phyloP scores from a whole-genome alignment of 2,329 filamentous ascomycete species.

The Hymenoscyphus albidus region DNA sequence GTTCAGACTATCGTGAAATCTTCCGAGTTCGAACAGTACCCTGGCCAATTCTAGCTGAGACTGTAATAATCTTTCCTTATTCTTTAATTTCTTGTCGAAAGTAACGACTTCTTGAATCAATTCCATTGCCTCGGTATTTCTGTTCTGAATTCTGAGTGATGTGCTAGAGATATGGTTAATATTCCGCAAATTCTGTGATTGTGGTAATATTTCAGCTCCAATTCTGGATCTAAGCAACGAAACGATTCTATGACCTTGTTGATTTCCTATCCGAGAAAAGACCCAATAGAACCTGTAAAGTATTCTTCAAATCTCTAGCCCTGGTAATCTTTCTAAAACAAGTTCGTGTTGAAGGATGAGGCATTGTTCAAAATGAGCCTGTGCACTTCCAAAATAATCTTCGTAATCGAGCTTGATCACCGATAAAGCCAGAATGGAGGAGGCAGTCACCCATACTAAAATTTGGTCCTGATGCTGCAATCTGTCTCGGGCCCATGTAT shows the following conservation, averaged over 20 bases:
- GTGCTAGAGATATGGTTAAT: not conserved
- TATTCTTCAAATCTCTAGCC: not conserved
- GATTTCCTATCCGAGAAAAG: not conserved
- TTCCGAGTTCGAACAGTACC: too few relatives aligned
- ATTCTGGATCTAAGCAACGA: not conserved
- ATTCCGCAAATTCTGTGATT: not conserved
- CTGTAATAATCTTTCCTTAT: too few relatives aligned
- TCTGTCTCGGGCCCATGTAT: slow-evolving; percentile 18
- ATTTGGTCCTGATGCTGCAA: not conserved
- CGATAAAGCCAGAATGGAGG: not conserved
- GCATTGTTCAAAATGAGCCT: not conserved
- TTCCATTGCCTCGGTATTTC: not conserved
- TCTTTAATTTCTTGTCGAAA: too few relatives aligned
- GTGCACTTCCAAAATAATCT: not conserved
- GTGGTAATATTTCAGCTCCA: not conserved
- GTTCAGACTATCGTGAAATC: too few relatives aligned
- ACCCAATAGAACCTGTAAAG: not conserved
- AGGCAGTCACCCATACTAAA: not conserved
- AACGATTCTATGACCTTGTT: not conserved
- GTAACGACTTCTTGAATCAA: not conserved
- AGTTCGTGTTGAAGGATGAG: not conserved
- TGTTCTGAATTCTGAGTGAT: not conserved
- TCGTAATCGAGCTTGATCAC: accelerated
- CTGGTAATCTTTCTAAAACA: not conserved
- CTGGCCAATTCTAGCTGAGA: too few relatives aligned